These are phyloP conservation scores for Pseudocercospora fuligena DNA, from an alignment of 2,329 filamentous ascomycete species.

Conservation along the genomic window DNA sequence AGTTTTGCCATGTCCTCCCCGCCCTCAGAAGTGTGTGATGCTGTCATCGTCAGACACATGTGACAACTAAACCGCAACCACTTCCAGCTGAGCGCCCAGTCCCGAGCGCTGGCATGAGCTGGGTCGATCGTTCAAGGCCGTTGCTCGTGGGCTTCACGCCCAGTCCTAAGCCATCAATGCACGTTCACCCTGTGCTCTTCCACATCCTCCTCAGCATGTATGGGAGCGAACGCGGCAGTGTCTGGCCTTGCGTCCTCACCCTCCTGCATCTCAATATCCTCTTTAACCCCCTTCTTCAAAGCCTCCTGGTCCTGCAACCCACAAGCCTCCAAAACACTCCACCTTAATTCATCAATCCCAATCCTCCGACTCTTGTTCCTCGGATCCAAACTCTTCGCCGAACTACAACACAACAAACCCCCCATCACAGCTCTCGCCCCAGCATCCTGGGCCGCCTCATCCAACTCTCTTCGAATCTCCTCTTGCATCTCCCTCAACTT, in stretches of 20 bases:
- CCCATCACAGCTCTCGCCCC: conserved; percentile 52
- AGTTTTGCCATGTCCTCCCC: background rate
- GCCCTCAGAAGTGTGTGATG: background rate
- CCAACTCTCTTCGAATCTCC: conserved; percentile 46
- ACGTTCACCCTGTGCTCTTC: background rate
- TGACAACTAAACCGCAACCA: no score
- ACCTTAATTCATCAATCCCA: conserved; percentile 66
- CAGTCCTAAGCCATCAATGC: background rate
- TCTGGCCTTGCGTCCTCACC: background rate
- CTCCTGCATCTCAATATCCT: conserved; percentile 13
- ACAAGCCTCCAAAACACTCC: conserved; percentile 67
- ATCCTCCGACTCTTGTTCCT: conserved; percentile 59
- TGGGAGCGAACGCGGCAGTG: background rate
- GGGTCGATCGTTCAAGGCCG: background rate
- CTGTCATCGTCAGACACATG: no score
- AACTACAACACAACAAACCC: conserved; percentile 65
- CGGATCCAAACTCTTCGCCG: conserved; percentile 53
- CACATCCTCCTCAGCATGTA: background rate
- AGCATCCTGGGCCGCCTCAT: conserved; percentile 45
- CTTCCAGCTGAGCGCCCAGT: background rate
- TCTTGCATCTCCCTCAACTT: conserved; percentile 47
- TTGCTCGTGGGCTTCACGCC: background rate
- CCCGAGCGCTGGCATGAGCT: background rate
- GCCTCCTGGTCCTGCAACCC: conserved; percentile 52
- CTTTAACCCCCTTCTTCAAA: background rate